Percentiles rank a stretch among this genome's conserved stretches.
Conservation (phyloP, 257 asterid species). For the Jaltomata sinuosa region DNA sequence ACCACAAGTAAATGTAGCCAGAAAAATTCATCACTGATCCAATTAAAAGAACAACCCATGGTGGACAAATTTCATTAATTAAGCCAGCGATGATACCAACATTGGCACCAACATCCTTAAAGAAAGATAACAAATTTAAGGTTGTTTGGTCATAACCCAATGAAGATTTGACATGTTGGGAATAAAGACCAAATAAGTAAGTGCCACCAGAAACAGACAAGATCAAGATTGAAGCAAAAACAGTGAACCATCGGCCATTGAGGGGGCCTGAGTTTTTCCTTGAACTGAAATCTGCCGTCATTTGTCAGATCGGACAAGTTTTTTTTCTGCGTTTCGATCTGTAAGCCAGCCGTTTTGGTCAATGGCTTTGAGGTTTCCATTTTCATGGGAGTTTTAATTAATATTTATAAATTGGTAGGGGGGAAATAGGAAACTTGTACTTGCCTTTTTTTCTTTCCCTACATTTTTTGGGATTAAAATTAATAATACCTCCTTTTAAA, state of each 20-base stretch:
- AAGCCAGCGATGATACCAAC: constrained; percentile 61
- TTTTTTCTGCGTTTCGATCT: not conserved
- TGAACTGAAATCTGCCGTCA: not conserved
- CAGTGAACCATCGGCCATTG: constrained; percentile 66
- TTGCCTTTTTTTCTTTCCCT: no score
- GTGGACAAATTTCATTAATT: constrained; percentile 70
- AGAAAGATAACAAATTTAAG: constrained; percentile 52
- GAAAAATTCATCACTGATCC: constrained; percentile 60
- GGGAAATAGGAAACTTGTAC: not conserved
- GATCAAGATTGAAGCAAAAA: constrained; percentile 54
- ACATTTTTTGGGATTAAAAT: no score
- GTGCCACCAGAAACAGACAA: constrained; percentile 77
- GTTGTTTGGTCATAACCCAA: constrained; percentile 73
- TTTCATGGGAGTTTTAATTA: not conserved
- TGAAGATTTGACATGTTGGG: constrained; percentile 29
- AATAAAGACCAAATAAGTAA: constrained; percentile 63
- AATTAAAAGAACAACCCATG: constrained; percentile 70
- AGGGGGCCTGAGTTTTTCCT: constrained; percentile 7
- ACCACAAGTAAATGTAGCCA: constrained; percentile 78
- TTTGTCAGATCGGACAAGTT: not conserved
- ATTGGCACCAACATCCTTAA: constrained; percentile 63
- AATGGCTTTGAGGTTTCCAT: not conserved
- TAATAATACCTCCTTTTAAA: no score
- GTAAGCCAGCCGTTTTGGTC: not conserved
- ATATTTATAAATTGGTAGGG: not conserved